Conservation (phyloP, 2,329 filamentous ascomycete species). For the Calonectria multiphialidica region DNA sequence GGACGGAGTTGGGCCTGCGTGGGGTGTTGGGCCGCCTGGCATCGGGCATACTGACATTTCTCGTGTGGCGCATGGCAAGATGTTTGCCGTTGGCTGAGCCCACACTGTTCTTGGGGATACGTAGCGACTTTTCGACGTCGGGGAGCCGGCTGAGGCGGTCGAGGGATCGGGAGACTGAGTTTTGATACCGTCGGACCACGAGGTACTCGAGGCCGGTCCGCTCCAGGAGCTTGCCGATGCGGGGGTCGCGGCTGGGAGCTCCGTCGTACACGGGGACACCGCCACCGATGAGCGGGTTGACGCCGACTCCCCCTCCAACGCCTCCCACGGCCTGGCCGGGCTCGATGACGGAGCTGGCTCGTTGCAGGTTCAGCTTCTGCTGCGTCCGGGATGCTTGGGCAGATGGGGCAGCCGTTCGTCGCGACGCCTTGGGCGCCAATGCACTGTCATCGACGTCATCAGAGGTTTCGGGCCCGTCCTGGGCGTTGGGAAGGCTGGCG, state of each 20-base stretch:
- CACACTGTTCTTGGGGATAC: constrained; percentile 58
- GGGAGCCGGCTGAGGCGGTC: constrained; percentile 59
- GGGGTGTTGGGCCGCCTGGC: constrained; percentile 46
- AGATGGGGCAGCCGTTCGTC: constrained; percentile 54
- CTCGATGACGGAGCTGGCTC: constrained; percentile 79
- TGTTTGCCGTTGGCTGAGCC: constrained; percentile 54
- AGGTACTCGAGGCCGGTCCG: constrained; percentile 79
- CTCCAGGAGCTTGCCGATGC: constrained; percentile 74
- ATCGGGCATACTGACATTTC: constrained; percentile 55
- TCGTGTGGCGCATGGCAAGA: constrained; percentile 49
- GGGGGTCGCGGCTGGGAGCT: constrained; percentile 66
- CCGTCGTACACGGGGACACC: constrained; percentile 68
- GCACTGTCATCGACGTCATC: constrained; percentile 57
- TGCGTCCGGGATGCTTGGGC: constrained; percentile 76
- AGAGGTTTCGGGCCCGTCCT: constrained; percentile 39
- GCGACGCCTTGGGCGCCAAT: constrained; percentile 59
- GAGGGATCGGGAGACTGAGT: constrained; percentile 75
- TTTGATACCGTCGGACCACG: constrained; percentile 79
- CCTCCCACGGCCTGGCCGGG: constrained; percentile 61
- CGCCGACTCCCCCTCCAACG: constrained; percentile 54
- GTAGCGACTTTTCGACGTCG: constrained; percentile 61
- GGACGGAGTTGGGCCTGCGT: constrained; percentile 51
- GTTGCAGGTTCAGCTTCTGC: constrained; percentile 81
- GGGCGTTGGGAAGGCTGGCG: constrained; percentile 47
- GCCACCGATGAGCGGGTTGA: constrained; percentile 63